Percentiles rank a stretch among this genome's conserved stretches.
These are phyloP conservation scores for Claviceps maximensis DNA, from an alignment of 2,329 filamentous ascomycete genomes.

Conservation along the genomic window DNA sequence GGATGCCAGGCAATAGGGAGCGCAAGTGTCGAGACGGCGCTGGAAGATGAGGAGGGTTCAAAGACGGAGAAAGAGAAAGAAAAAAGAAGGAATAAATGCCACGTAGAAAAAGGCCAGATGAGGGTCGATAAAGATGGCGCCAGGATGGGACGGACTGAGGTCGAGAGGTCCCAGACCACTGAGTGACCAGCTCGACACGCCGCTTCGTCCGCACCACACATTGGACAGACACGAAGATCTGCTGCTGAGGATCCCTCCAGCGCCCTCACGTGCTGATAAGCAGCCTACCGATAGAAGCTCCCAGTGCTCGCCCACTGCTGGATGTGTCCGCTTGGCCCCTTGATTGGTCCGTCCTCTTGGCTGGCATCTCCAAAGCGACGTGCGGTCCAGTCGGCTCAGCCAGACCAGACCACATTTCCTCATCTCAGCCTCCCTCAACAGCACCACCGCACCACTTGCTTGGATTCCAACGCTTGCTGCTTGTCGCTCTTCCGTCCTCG, in stretches of 20 bases:
- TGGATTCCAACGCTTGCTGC: background rate
- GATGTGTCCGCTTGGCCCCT: too few relatives aligned
- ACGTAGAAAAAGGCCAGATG: background rate
- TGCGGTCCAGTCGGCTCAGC: background rate
- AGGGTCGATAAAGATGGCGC: background rate
- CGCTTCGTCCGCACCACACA: too few relatives aligned
- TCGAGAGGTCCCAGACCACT: too few relatives aligned
- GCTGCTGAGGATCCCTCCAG: too few relatives aligned
- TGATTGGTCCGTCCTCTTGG: too few relatives aligned
- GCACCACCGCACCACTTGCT: background rate
- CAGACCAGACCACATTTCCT: constrained; percentile 17
- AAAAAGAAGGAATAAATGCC: background rate
- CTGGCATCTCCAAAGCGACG: constrained; percentile 16
- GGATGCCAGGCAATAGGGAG: background rate
- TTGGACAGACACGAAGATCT: too few relatives aligned
- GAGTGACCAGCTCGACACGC: background rate
- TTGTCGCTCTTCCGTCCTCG: too few relatives aligned
- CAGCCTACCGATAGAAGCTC: background rate
- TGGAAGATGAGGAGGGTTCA: background rate
- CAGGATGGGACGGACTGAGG: background rate
- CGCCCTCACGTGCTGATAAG: background rate
- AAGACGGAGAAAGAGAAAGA: background rate
- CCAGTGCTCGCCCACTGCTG: too few relatives aligned
- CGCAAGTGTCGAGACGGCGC: background rate
- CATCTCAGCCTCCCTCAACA: constrained; percentile 11